Evolutionary conservation across 2,329 filamentous ascomycete species (phyloP).

Genomic region (Podosphaera aphanis): DNA sequence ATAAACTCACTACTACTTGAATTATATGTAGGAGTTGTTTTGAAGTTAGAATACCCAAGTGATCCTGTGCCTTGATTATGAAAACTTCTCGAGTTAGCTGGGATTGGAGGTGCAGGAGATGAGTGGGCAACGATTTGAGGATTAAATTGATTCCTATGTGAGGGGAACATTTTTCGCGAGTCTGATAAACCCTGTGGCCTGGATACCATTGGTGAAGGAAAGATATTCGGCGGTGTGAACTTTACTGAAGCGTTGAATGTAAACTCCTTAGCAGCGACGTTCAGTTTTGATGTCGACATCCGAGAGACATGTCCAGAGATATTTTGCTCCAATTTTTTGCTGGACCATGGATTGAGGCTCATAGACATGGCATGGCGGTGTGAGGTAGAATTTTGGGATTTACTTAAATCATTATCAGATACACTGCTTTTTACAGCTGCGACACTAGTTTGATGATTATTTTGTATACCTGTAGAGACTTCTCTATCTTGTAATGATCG

Average conservation of each 20-base stretch:
- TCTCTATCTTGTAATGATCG: conserved; percentile 36
- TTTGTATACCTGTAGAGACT: conserved; percentile 10
- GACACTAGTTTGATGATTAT: conserved; percentile 1
- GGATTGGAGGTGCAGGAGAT: conserved; percentile 15
- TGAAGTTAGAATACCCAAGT: conserved; percentile 37
- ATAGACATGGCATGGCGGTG: conserved; percentile 33
- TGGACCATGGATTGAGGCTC: conserved; percentile 38
- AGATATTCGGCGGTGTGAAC: conserved; percentile 18
- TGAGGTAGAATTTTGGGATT: conserved; percentile 38
- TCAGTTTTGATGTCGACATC: conserved; percentile 54
- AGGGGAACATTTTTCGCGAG: conserved; percentile 24
- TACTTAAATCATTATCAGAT: conserved; percentile 48
- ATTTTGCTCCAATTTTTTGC: conserved; percentile 13
- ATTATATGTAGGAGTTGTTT: conserved; percentile 48
- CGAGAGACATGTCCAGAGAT: conserved; percentile 40
- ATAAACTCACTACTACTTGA: conserved; percentile 42
- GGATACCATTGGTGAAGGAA: neutral
- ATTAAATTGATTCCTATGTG: conserved; percentile 24
- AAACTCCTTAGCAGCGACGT: conserved; percentile 76
- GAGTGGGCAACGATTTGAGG: conserved; percentile 15
- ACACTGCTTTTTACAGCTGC: conserved; percentile 21
- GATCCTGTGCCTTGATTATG: conserved; percentile 11
- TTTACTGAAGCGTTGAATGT: conserved; percentile 35
- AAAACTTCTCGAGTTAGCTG: conserved; percentile 14
- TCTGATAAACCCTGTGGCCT: neutral